Evolutionary conservation across 176 grass and related monocot species (phyloP), one percentile per base, ranked within the genome.

Genomic region (Pharus latifolius): DNA sequence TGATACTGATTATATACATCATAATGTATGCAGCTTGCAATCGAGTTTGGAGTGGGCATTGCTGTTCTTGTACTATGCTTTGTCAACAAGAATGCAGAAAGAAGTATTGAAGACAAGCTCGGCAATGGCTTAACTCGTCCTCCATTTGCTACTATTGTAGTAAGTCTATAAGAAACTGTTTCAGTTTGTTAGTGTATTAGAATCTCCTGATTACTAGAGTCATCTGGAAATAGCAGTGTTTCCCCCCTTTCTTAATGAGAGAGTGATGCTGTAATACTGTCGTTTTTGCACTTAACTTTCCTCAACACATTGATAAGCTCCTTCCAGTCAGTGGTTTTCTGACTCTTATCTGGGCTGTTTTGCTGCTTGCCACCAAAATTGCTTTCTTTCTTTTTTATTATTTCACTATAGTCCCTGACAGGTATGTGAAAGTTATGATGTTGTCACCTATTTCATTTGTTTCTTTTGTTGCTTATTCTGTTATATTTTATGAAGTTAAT

Each of bases 91-190:
- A 94, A 84, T 41, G 67, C 84, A 69, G 58, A 73, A 44, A 88
- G 32, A 67, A 90, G 65, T 30, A 88, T 99, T 15, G 67, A 94
- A 72, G 84, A 88, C 34, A 99, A 91, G 76, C 80, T 99, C 49
- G 96, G 96, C 59, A 99, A 91, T 86, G 95, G 95, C 53, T 88
- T 99, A 72, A 90, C 87, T 49, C 82, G 75, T 58, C 79, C 59
- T 83, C 96, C 96, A 32, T 95, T 95, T 73, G 90, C 87, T 72
- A 85, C 86, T 65, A 86, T 99, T 10, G 96, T 99, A 18, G 96
- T 99, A 83, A 94, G 96, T 84, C 81, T 20, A 5, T 45, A 49
- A 62, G 20, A 40, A 68, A 25, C 20, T 66, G 1, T 12, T 34
- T 16, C 33, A 47, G 3, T 17, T 29, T 71, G 54, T 54, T 56